These are phyloP conservation scores for Oryza nivara DNA, from an alignment of 176 grass and related monocot genomes.

Conservation along the genomic window DNA sequence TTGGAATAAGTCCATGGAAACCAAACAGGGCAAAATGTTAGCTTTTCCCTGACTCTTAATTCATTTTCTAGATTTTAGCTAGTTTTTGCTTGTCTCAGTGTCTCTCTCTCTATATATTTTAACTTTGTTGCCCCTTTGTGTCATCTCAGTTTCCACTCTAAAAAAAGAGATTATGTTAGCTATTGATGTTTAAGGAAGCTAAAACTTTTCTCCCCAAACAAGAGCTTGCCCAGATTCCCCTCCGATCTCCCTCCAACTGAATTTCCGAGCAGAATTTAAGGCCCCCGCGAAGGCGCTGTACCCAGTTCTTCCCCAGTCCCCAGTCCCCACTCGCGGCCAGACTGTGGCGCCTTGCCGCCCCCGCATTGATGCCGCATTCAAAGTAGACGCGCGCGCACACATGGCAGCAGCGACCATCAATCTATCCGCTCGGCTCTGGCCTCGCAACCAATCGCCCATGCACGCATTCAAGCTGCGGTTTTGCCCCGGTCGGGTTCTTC, in stretches of 20 bases:
- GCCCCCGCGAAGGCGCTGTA: background rate
- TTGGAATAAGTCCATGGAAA: no score
- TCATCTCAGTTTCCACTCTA: no score
- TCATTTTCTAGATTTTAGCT: no score
- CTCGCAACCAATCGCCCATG: background rate
- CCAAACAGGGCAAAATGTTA: no score
- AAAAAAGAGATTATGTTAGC: no score
- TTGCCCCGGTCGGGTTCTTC: background rate
- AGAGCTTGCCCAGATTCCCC: background rate
- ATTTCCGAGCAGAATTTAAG: slow-evolving; percentile 33
- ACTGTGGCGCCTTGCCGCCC: background rate
- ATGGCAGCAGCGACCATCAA: background rate
- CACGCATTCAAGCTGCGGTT: background rate
- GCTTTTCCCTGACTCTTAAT: no score
- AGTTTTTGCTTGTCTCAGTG: no score
- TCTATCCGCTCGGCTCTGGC: background rate
- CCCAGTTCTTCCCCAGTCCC: no score
- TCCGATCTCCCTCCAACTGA: slow-evolving; percentile 31
- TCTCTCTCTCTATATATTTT: no score
- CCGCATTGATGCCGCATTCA: slow-evolving; percentile 62
- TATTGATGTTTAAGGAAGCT: no score
- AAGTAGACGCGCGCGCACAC: slow-evolving; percentile 19
- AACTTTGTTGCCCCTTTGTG: no score
- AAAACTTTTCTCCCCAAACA: no score
- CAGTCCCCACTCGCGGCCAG: background rate